Percentiles rank a stretch among this genome's conserved stretches.
These are phyloP conservation scores for Boehmeria nivea DNA, from an alignment of 306 rosid genomes.

Conservation along the genomic window DNA sequence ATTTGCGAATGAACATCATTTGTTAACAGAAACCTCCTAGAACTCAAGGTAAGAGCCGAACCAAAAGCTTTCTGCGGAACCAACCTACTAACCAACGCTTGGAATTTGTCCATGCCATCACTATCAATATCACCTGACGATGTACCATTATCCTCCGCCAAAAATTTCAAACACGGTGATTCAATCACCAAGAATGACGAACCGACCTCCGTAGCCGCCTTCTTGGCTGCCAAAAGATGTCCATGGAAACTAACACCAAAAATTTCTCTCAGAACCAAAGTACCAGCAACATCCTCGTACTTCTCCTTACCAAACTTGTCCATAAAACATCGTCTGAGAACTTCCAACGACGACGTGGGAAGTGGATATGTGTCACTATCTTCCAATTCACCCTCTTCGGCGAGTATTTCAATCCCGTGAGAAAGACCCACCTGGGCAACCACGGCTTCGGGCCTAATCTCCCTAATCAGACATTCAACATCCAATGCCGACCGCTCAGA, in stretches of 20 bases:
- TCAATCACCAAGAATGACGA: conserved; percentile 55
- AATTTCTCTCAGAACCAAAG: conserved; percentile 54
- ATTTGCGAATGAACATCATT: conserved; percentile 36
- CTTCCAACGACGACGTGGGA: conserved; percentile 63
- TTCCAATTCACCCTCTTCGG: conserved; percentile 23
- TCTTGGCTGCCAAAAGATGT: conserved; percentile 58
- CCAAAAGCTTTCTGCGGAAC: conserved; percentile 42
- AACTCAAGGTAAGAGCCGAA: conserved; percentile 21
- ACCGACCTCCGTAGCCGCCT: conserved; percentile 56
- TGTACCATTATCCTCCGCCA: conserved; percentile 18
- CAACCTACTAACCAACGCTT: conserved; percentile 42
- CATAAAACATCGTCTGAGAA: conserved; percentile 52
- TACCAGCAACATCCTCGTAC: conserved; percentile 54
- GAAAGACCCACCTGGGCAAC: conserved; percentile 44
- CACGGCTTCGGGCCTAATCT: conserved; percentile 68
- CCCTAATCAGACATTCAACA: conserved; percentile 43
- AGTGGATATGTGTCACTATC: conserved; percentile 25
- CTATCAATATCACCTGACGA: conserved; percentile 28
- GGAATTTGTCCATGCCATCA: conserved; percentile 31
- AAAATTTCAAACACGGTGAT: conserved; percentile 29
- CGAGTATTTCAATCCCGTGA: conserved; percentile 26
- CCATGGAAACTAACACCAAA: conserved; percentile 70
- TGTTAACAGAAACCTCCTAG: conserved; percentile 33
- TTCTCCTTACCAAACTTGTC: conserved; percentile 59
- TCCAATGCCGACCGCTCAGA: conserved; percentile 63